Evolutionary conservation across 177 flowering plant genomes (phyloP).

Genomic region (Vitis hybrid): DNA sequence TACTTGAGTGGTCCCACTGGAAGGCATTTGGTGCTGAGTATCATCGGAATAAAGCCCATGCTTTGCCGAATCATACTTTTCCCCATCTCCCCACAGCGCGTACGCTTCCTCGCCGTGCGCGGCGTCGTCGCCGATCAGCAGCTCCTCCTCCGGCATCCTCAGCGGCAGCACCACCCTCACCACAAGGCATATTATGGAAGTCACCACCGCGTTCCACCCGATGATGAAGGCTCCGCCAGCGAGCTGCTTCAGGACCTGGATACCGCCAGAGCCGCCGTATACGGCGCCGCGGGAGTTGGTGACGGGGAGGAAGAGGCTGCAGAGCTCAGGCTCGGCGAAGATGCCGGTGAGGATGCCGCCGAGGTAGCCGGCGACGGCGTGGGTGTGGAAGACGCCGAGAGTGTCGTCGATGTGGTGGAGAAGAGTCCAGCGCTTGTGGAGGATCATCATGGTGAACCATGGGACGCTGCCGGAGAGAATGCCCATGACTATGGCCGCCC

Average conservation of each 20-base stretch:
- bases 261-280: constrained; percentile 41
- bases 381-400: constrained; percentile 36
- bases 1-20: constrained; percentile 19
- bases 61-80: constrained; percentile 19
- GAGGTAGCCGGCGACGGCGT: constrained; percentile 33
- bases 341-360: constrained; percentile 35
- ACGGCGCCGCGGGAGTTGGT: constrained; percentile 33
- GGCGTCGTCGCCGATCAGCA: constrained; percentile 24
- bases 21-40: background rate
- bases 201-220: constrained; percentile 37
- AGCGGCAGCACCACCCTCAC: constrained; percentile 14
- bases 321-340: constrained; percentile 32
- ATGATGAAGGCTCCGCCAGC: constrained; percentile 38
- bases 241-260: constrained; percentile 37
- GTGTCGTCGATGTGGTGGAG: constrained; percentile 33
- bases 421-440: constrained; percentile 31
- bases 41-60: constrained; percentile 13
- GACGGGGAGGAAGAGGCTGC: constrained; percentile 28
- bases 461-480: constrained; percentile 33
- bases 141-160: constrained; percentile 24
- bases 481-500: constrained; percentile 38
- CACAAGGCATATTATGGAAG: constrained; percentile 29
- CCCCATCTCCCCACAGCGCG: constrained; percentile 29
- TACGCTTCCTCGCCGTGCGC: constrained; percentile 29
- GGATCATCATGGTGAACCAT: constrained; percentile 37